Evolutionary conservation across 2,329 filamentous ascomycete genomes (phyloP), one percentile per base, ranked within the genome.

Genomic region (Aureobasidium musti): DNA sequence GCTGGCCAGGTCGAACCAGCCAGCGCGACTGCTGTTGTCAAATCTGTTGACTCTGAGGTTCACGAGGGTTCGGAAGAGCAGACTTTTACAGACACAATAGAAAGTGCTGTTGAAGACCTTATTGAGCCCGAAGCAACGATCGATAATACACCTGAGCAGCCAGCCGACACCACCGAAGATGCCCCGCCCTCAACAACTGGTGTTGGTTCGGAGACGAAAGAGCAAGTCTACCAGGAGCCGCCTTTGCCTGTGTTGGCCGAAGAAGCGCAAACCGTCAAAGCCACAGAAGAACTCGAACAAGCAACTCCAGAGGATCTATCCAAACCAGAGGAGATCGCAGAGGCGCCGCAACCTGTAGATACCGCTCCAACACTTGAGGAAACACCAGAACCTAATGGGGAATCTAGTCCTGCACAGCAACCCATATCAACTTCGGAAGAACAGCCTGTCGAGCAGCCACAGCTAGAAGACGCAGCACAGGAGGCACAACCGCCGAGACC

Each of bases 201-300:
- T 39, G 14, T 2, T 53, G 35, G 30, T 63, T 13, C 35, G 43
- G 14, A 53, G 21, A 10, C 35, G 33, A 37, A 43, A 30, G 23
- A 39, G 5, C 23, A 28, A 10, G 21, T 7, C 39, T 47, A 6
- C 3, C 7, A 14, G n/a, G 26, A 35, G n/a, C 7, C 19, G 2
- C 21, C 56, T 60, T 10, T 47, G 56, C 39, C 41, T n/a, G 17
- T 45, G 54, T 7, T 49, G 57, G 41, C 41, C 28, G 59, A 63
- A 19, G 35, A 39, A 37, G 33, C n/a, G 30, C 59, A 49, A 63
- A 8, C 4, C 28, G 8, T 5, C 7, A 19, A 33, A 47, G 28
- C 13, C 56, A 23, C 35, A 5, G 17, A 33, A 28, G 6, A 7
- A 14, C 5, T 21, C 23, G 17, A 45, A 53, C 47, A 43, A n/a